Conservation (phyloP, 2,329 filamentous ascomycete species). For the Exutisphaerella laricina region DNA sequence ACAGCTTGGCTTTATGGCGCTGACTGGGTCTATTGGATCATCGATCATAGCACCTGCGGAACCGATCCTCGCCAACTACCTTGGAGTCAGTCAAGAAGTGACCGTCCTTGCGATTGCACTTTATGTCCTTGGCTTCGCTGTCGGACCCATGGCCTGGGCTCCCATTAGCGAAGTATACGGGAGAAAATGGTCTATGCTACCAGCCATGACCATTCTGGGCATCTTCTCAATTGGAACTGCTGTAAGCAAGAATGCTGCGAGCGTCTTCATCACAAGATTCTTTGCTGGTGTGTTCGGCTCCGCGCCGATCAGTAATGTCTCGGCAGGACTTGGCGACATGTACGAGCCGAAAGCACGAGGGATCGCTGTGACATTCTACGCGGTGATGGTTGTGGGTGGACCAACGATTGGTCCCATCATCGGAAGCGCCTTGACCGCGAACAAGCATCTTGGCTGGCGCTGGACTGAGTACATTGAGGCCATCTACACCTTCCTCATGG, state of each 20-base stretch:
- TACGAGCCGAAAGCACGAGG: constrained; percentile 37
- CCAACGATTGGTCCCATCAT: constrained; percentile 40
- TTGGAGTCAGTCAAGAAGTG: constrained; percentile 41
- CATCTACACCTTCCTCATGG: constrained; percentile 35
- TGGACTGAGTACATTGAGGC: constrained; percentile 37
- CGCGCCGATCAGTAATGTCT: constrained; percentile 40
- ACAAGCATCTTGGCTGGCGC: constrained; percentile 34
- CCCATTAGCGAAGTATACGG: constrained; percentile 36
- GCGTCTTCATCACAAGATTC: constrained; percentile 41
- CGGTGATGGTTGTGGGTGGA: constrained; percentile 38
- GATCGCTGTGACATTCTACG: constrained; percentile 37
- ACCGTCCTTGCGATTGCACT: constrained; percentile 44
- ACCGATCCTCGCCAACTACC: constrained; percentile 38
- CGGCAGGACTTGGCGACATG: constrained; percentile 42
- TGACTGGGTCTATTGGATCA: constrained; percentile 35
- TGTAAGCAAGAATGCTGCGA: constrained; percentile 34
- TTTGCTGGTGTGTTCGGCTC: constrained; percentile 43
- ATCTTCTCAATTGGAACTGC: constrained; percentile 46
- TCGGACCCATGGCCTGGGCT: constrained; percentile 34
- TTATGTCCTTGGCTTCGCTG: constrained; percentile 42
- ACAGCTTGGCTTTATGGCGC: constrained; percentile 46
- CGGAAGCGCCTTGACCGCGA: constrained; percentile 37
- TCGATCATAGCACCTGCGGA: constrained; percentile 49
- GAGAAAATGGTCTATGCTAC: constrained; percentile 41
- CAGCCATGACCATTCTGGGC: constrained; percentile 39